Evolutionary conservation across 805 yeast species (phyloP), one percentile per base, ranked within the genome.

Genomic region (Blastobotrys robertii): DNA sequence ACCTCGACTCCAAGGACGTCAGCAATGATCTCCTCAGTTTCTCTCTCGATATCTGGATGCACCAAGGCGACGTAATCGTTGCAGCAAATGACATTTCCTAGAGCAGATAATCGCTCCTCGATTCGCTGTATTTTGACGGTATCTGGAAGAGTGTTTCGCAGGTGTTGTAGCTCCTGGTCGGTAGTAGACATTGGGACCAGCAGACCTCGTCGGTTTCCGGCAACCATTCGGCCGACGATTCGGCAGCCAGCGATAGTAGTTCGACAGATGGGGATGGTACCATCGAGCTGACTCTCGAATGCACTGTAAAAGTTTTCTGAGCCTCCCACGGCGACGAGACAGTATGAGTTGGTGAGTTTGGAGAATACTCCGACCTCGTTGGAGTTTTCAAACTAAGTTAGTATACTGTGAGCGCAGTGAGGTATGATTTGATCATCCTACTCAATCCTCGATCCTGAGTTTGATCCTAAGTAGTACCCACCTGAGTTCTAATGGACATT

Each of bases 1-100:
- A 92, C 99, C 68, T 92, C 99, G 42, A 92, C 99, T 47, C 98
- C 99, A 46, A 92, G 74, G 11, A 88, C 96, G 65, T 92, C 99
- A 37, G 97, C 95, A 61, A 92, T 92, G 55, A 92, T 71, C 70
- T 92, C 99, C 69, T 92, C 99, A 42, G 98, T 92, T 68, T 92
- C 99, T 63, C 98, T 81, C 72, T 92, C 99, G 52, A 92, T 86
- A 69, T 92, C 99, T 41, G 99, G 99, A 66, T 92, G 99, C 43
- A 92, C 98, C 52, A 92, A 75, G 3, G 99, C 99, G 56, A 94
- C 99, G 63, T 92, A 92, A 66, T 92, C 99, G 66, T 92, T 92
- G 69, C 97, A 90, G 68, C 97, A 90, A 59, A 92, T 87, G 50
- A 92, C 98, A 57, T 92, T 92, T 57, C 99, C 99, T 52, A 92